These are phyloP conservation scores for Suaeda aralocaspica DNA, from an alignment of 148 eudicot species.

Conservation along the genomic window DNA sequence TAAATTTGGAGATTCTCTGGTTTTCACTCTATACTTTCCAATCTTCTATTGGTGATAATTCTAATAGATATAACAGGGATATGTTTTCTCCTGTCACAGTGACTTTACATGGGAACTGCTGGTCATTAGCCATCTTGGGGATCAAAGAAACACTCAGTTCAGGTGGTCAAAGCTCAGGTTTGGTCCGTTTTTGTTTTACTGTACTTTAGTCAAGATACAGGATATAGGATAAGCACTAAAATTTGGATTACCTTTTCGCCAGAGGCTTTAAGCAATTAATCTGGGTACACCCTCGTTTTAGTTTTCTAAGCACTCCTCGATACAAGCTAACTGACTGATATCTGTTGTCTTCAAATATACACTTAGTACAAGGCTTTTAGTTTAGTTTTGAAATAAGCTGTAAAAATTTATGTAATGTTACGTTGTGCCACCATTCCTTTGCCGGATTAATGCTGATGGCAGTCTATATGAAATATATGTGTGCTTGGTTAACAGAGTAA, in stretches of 20 bases:
- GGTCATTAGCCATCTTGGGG: slow-evolving; percentile 56
- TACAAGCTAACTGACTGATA: neutral
- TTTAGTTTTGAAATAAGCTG: neutral
- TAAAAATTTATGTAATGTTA: neutral
- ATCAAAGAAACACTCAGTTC: slow-evolving; percentile 88
- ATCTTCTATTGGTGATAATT: neutral
- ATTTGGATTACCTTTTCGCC: neutral
- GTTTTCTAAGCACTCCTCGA: neutral
- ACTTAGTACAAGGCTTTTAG: neutral
- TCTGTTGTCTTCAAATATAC: neutral
- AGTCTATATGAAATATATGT: neutral
- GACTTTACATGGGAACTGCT: slow-evolving; percentile 65
- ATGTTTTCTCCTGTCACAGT: neutral
- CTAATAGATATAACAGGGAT: neutral
- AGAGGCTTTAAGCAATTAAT: neutral
- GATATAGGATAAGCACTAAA: too few species aligned
- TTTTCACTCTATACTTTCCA: neutral
- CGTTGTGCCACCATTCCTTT: neutral
- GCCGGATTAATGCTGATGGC: neutral
- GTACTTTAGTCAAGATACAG: neutral
- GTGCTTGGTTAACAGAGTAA: neutral
- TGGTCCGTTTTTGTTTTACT: slow-evolving; percentile 3
- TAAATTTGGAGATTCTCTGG: neutral
- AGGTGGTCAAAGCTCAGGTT: slow-evolving; percentile 95
- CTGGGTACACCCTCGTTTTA: neutral